Base-by-base conservation (phyloP, 1,139 yeast genomes). In the Yamadazyma aaseri region DNA sequence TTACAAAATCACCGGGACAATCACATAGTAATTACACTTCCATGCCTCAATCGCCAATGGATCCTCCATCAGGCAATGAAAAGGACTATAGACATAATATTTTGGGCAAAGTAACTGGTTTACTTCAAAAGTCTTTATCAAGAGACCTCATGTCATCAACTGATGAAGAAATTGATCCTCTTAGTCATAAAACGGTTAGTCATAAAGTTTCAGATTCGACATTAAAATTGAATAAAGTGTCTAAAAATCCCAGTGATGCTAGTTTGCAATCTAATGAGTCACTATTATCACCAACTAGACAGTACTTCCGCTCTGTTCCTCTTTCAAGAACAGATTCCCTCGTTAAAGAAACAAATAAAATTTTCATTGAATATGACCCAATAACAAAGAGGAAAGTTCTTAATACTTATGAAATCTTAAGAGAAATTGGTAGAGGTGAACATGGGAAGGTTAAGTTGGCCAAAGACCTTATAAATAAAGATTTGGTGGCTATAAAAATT, bases 391-490 rank as follows among this genome's bases (percentile, higher is more conserved):
- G 95, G 33, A 86, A 90, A 55, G 81, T 85, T 18, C 71, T 94
- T 42, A 94, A 94, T 60, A 82, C 95, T 0, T 94, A 92, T 55
- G 98, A 92, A 58, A 86, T 94, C 26, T 64, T 90, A 25, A 69
- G 74, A 28, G 97, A 92, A 59, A 71, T 94, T 24, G 99, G 99
- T 3, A 73, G 86, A 32, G 99, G 99, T 9, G 97, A 92, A 57
- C 98, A 92, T 59, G 98, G 99, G 12, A 90, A 89, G 57, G 99
- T 94, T 28, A 94, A 92, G 57, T 70, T 94, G 16, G 98, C 96
- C 0, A 74, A 75, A 40, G 94, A 90, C 54, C 59, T 82, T 35
- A 72, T 77, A 15, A 73, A 83, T 10, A 75, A 79, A 32, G 85
- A 81, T 46, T 67, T 79, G 31, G 97, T 90, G 16, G 98, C 98